phyloP scores from a whole-genome alignment of 176 grass and related monocot species.

The Olyra latifolia region DNA sequence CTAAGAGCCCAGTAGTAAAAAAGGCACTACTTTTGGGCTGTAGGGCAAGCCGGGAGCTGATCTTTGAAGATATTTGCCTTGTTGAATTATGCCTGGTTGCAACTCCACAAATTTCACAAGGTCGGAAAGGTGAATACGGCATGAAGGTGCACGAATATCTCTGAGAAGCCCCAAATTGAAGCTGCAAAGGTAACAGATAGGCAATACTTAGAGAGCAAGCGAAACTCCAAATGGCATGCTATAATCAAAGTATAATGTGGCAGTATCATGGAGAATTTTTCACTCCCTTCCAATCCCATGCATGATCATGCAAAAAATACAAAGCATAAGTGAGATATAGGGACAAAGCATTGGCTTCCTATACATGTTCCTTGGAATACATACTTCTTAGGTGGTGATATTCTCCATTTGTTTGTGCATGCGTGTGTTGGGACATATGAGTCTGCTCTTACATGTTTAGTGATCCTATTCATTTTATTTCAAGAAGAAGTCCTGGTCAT shows the following conservation, averaged over 20 bases:
- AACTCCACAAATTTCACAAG: slow-evolving; percentile 39
- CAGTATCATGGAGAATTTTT: background rate
- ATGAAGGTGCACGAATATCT: slow-evolving; percentile 42
- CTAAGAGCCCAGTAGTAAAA: slow-evolving; percentile 52
- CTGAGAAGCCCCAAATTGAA: slow-evolving; percentile 51
- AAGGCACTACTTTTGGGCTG: slow-evolving; percentile 46
- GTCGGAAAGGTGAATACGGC: slow-evolving; percentile 29
- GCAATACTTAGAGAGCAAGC: background rate
- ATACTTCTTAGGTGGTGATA: too few relatives aligned
- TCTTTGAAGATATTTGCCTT: slow-evolving; percentile 27
- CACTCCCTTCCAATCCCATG: background rate
- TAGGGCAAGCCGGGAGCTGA: slow-evolving; percentile 29
- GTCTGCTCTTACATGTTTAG: too few relatives aligned
- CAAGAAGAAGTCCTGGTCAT: too few relatives aligned
- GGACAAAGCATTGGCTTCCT: background rate
- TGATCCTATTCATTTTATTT: too few relatives aligned
- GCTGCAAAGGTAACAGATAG: slow-evolving; percentile 43
- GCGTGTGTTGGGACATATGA: too few relatives aligned
- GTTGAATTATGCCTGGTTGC: slow-evolving; percentile 42
- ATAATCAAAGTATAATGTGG: background rate
- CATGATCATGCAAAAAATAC: background rate
- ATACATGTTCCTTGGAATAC: background rate
- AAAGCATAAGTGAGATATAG: background rate
- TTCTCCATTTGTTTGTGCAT: too few relatives aligned
- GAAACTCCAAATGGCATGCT: background rate